Evolutionary conservation across 106 monocot genomes (phyloP).

Genomic region (Alisma plantagoaquatica): DNA sequence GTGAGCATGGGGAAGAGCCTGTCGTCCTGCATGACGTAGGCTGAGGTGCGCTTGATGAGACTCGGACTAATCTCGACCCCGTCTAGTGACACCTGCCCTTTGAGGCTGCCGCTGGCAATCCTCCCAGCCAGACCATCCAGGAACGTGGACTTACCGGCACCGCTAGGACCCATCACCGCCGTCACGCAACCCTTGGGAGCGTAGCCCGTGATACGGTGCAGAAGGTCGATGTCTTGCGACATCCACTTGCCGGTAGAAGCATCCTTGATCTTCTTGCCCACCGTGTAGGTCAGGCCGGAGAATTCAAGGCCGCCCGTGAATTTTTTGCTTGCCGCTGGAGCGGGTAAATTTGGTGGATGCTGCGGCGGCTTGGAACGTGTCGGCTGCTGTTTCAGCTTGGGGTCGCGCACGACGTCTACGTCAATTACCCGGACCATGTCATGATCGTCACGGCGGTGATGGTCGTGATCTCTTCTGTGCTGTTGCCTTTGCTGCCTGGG

Average conservation of each 20-base stretch:
- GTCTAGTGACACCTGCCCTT: conserved; percentile 31
- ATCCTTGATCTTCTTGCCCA: conserved; percentile 36
- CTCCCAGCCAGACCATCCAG: conserved; percentile 36
- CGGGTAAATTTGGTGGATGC: no score
- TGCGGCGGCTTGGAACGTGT: no score
- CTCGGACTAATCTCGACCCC: conserved; percentile 37
- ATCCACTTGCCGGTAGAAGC: conserved; percentile 32
- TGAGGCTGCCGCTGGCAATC: conserved; percentile 35
- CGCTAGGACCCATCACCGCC: conserved; percentile 43
- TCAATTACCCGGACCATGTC: no score
- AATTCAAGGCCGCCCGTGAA: conserved; percentile 36
- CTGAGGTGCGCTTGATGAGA: conserved; percentile 33
- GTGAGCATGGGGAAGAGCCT: conserved; percentile 46
- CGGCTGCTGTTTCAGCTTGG: no score
- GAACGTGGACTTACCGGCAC: conserved; percentile 39
- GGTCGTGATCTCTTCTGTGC: no score
- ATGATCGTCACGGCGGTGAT: no score
- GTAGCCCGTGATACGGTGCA: conserved; percentile 36
- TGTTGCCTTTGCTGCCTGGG: no score
- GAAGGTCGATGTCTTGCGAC: conserved; percentile 26
- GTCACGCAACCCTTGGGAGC: conserved; percentile 41
- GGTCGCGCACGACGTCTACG: no score
- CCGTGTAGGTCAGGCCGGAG: conserved; percentile 31
- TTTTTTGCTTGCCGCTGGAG: no score
- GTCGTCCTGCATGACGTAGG: conserved; percentile 55